Conservation (phyloP, 192 early-diverging fungal genomes). For the Podochytrium sp. region DNA sequence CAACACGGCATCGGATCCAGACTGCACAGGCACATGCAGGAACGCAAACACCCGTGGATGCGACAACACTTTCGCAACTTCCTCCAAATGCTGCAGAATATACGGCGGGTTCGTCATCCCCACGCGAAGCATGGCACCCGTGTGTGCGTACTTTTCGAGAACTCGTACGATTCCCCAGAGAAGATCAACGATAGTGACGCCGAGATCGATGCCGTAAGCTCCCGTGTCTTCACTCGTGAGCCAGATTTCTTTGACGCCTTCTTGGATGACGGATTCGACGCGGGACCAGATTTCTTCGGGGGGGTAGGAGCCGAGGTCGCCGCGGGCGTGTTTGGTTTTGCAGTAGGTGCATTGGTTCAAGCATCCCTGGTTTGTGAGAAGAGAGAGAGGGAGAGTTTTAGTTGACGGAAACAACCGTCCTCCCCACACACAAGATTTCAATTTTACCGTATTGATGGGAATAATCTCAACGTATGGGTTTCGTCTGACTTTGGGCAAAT, state of each 20-base stretch:
- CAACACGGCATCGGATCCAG: constrained; percentile 53
- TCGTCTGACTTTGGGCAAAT: constrained; percentile 58
- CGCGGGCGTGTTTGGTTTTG: constrained; percentile 51
- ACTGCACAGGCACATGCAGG: constrained; percentile 63
- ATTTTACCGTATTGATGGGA: constrained; percentile 58
- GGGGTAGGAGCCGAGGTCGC: constrained; percentile 42
- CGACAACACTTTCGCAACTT: constrained; percentile 50
- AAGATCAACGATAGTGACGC: constrained; percentile 50
- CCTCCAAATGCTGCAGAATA: constrained; percentile 57
- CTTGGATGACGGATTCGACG: constrained; percentile 49
- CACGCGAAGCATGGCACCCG: constrained; percentile 50
- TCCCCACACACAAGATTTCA: too few species aligned
- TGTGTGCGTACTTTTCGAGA: constrained; percentile 42
- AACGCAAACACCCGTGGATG: constrained; percentile 65
- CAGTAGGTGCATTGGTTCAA: constrained; percentile 70
- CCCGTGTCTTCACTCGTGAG: constrained; percentile 64
- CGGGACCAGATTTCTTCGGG: constrained; percentile 52
- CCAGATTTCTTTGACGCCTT: constrained; percentile 66
- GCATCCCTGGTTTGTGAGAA: constrained; percentile 47
- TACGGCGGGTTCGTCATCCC: constrained; percentile 71
- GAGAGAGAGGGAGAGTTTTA: too few species aligned
- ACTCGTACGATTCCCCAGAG: constrained; percentile 48
- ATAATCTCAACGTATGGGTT: constrained; percentile 65
- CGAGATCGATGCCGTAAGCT: constrained; percentile 60
- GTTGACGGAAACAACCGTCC: too few species aligned